Evolutionary conservation across 495 filamentous ascomycete genomes (phyloP).

Genomic region (Podospora pseudoanserina): DNA sequence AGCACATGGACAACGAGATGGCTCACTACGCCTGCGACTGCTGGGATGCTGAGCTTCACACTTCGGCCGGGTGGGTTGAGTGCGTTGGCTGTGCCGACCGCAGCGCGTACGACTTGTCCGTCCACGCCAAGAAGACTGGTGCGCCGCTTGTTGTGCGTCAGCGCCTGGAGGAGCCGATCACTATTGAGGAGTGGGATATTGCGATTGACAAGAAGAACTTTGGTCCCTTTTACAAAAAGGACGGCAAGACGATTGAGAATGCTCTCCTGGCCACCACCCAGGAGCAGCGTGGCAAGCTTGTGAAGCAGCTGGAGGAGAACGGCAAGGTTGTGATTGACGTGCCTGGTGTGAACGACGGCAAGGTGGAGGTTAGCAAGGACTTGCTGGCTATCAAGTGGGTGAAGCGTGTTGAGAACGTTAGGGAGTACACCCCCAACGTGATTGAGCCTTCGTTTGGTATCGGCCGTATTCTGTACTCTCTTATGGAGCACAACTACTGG

Average conservation of each 20-base stretch:
- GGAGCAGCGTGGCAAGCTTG: slow-evolving; percentile 66
- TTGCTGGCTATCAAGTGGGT: slow-evolving; percentile 68
- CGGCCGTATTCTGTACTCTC: slow-evolving; percentile 70
- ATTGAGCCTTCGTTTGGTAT: slow-evolving; percentile 87
- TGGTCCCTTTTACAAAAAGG: slow-evolving; percentile 76
- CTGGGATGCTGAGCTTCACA: slow-evolving; percentile 79
- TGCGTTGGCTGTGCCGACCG: slow-evolving; percentile 82
- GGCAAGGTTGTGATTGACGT: slow-evolving; percentile 69
- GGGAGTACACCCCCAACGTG: slow-evolving; percentile 79
- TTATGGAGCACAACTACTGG: slow-evolving; percentile 81
- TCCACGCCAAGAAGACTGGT: slow-evolving; percentile 78
- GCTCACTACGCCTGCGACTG: slow-evolving; percentile 81
- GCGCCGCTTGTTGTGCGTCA: slow-evolving; percentile 68
- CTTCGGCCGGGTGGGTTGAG: slow-evolving; percentile 81
- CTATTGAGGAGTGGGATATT: slow-evolving; percentile 70
- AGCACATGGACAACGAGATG: slow-evolving; percentile 78
- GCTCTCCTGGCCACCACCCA: slow-evolving; percentile 65
- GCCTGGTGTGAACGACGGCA: slow-evolving; percentile 45
- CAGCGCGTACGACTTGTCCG: slow-evolving; percentile 73
- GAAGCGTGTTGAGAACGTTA: slow-evolving; percentile 62
- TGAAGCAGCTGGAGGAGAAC: slow-evolving; percentile 58
- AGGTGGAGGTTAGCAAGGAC: slow-evolving; percentile 68
- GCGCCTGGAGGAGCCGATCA: slow-evolving; percentile 55
- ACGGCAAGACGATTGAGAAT: slow-evolving; percentile 67
- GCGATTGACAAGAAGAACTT: slow-evolving; percentile 82